Evolutionary conservation across 805 yeast genomes (phyloP).

Genomic region (Schwanniomyces polymorphus): DNA sequence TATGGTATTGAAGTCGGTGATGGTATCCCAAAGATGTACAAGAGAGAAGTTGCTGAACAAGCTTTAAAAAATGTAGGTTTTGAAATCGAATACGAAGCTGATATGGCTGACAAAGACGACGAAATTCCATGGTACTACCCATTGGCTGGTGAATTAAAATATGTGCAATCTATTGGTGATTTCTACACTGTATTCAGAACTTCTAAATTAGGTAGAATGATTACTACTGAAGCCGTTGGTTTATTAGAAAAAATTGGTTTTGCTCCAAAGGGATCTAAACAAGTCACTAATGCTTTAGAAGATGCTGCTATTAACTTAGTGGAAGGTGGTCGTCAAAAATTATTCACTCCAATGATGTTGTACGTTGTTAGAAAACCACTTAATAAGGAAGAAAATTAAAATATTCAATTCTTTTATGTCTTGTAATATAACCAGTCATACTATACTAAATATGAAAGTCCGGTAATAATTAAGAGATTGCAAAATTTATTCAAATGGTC

Average conservation of each 20-base stretch:
- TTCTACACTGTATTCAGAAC: slow-evolving; percentile 86
- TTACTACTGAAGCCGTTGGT: slow-evolving; percentile 80
- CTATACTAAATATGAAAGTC: background rate
- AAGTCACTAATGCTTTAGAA: slow-evolving; percentile 91
- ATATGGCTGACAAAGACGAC: slow-evolving; percentile 80
- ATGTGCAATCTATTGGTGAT: slow-evolving; percentile 77
- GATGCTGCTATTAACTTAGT: slow-evolving; percentile 96
- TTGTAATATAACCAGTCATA: background rate
- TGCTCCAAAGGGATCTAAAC: slow-evolving; percentile 87
- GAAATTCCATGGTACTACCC: slow-evolving; percentile 98
- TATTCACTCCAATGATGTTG: slow-evolving; percentile 98
- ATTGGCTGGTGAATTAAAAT: slow-evolving; percentile 89
- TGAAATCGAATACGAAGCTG: slow-evolving; percentile 70
- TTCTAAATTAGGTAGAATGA: slow-evolving; percentile 76
- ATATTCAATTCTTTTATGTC: background rate
- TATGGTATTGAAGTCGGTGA: slow-evolving; percentile 98
- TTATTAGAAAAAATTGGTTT: slow-evolving; percentile 80
- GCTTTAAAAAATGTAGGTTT: slow-evolving; percentile 89
- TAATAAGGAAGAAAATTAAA: slow-evolving; percentile 9
- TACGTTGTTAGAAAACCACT: slow-evolving; percentile 83
- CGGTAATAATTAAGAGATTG: background rate
- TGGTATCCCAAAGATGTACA: slow-evolving; percentile 97
- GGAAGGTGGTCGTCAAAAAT: slow-evolving; percentile 83
- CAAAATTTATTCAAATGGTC: too few species aligned
- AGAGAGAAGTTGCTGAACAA: slow-evolving; percentile 77